Conservation (phyloP, 805 yeast genomes). For the Lipomyces sp. region DNA sequence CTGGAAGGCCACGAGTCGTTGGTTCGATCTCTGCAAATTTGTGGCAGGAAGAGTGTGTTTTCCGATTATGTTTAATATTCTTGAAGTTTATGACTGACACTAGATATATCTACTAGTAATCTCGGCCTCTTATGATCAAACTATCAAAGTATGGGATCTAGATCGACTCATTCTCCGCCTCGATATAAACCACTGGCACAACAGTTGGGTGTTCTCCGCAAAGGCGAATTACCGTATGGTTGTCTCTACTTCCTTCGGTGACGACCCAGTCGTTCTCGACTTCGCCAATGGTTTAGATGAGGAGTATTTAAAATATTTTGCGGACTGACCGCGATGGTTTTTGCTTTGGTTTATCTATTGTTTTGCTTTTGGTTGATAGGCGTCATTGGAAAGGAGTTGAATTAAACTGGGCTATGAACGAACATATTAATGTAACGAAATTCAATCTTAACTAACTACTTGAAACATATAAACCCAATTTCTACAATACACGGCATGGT, state of each 20-base stretch:
- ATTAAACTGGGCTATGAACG: too few relatives aligned
- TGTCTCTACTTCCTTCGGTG: conserved; percentile 39
- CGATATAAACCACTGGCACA: conserved; percentile 35
- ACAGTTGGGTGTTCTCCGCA: conserved; percentile 38
- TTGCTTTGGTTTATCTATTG: background rate
- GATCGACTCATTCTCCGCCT: conserved; percentile 32
- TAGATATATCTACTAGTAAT: conserved; percentile 28
- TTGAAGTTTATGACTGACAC: background rate
- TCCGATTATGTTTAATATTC: background rate
- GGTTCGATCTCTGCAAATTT: conserved; percentile 52
- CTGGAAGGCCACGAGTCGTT: conserved; percentile 62
- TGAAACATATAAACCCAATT: too few relatives aligned
- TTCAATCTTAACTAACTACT: too few relatives aligned
- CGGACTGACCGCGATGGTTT: background rate
- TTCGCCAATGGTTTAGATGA: conserved; percentile 35
- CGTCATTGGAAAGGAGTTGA: too few relatives aligned
- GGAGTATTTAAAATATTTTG: conserved; percentile 17
- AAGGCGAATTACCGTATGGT: conserved; percentile 33
- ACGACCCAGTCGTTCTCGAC: conserved; percentile 37
- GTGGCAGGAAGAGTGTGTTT: conserved; percentile 21
- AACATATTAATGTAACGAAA: too few relatives aligned
- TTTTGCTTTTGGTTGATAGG: background rate
- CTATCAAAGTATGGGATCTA: conserved; percentile 40
- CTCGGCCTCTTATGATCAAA: conserved; percentile 40
- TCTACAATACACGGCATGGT: too few relatives aligned